A percentile compares a stretch with the other conserved stretches of the same genome.
phyloP scores from a whole-genome alignment of 2,329 filamentous ascomycete genomes.

The Talaromyces sp. region DNA sequence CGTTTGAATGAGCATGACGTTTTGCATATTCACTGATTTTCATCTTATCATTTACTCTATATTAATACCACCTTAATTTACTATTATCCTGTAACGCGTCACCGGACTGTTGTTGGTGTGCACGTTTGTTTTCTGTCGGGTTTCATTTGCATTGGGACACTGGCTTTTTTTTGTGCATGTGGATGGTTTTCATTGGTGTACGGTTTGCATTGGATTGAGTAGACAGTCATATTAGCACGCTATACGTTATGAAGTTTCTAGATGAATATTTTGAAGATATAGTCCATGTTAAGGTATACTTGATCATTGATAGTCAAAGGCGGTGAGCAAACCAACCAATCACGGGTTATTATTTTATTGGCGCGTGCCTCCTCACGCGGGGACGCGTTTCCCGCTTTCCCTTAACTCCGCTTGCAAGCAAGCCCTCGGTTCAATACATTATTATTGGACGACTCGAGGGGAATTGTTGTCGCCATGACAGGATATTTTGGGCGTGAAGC shows the following conservation, averaged over 20 bases:
- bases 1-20: slow-evolving; percentile 58
- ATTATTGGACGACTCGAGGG: neutral
- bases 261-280: neutral
- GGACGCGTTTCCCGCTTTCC: too few species aligned
- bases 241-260: neutral
- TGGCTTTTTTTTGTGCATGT: neutral
- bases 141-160: neutral
- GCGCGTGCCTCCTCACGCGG: too few species aligned
- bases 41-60: neutral
- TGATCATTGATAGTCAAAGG: too few species aligned
- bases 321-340: neutral
- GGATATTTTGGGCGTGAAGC: neutral
- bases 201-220: neutral
- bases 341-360: too few species aligned
- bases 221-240: neutral
- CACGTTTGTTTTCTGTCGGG: neutral
- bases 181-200: neutral
- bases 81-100: neutral
- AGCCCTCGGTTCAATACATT: too few species aligned
- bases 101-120: neutral
- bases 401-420: too few species aligned
- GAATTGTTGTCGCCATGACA: neutral
- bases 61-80: neutral
- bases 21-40: neutral
- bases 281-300: too few species aligned